These are phyloP conservation scores for Heimioporus retisporus DNA, from an alignment of 1,284 basidiomycete genomes.

Conservation along the genomic window DNA sequence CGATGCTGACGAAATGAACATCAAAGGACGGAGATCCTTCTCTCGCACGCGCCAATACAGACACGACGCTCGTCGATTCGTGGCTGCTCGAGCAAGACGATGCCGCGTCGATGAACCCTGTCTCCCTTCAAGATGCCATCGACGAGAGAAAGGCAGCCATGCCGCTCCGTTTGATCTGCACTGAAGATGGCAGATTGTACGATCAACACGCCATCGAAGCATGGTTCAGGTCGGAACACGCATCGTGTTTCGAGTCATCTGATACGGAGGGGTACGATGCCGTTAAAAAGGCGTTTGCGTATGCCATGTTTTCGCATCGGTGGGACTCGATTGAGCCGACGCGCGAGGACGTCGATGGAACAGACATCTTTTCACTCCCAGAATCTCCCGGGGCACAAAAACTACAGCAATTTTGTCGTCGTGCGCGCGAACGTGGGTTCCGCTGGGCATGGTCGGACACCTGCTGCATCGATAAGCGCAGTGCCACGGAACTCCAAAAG, in stretches of 20 bases:
- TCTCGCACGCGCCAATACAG: not conserved
- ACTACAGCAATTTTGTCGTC: constrained; percentile 29
- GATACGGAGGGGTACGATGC: constrained; percentile 14
- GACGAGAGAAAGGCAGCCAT: constrained; percentile 27
- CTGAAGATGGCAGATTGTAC: constrained; percentile 34
- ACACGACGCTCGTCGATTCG: not conserved
- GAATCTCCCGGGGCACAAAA: constrained; percentile 23
- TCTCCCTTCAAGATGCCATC: constrained; percentile 25
- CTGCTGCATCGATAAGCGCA: constrained; percentile 36
- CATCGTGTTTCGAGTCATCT: constrained; percentile 22
- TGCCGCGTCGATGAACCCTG: not conserved
- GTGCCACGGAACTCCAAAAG: constrained; percentile 37
- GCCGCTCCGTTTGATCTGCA: constrained; percentile 36
- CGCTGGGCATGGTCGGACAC: constrained; percentile 36
- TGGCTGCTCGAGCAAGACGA: constrained; percentile 1
- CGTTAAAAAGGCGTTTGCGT: constrained; percentile 25
- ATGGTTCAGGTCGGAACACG: constrained; percentile 24
- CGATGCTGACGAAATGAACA: too few relatives aligned
- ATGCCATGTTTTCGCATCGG: constrained; percentile 36
- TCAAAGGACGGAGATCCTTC: not conserved
- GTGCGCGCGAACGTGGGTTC: constrained; percentile 29
- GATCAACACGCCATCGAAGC: constrained; percentile 30
- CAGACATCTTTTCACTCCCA: constrained; percentile 30
- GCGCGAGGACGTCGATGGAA: constrained; percentile 25
- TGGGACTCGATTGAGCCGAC: constrained; percentile 32